These are phyloP conservation scores for Marasmius oreades DNA, from an alignment of 1,284 basidiomycete species.

Conservation along the genomic window DNA sequence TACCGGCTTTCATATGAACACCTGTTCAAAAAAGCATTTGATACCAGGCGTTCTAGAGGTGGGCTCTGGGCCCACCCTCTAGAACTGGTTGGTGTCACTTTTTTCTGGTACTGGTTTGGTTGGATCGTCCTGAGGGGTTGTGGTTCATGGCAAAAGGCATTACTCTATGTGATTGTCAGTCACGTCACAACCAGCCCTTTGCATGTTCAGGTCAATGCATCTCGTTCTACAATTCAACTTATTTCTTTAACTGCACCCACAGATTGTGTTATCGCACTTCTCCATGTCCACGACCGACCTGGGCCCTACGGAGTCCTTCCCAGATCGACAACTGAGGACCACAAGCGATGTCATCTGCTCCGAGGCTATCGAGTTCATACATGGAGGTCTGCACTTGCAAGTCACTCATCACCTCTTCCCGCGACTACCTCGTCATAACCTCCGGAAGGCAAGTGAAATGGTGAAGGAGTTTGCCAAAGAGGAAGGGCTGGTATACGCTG, in stretches of 20 bases:
- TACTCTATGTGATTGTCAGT: conserved; percentile 75
- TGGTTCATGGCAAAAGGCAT: conserved; percentile 60
- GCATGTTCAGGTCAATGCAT: conserved; percentile 68
- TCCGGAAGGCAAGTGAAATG: conserved; percentile 75
- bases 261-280: conserved; percentile 99
- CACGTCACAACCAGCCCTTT: conserved; percentile 81
- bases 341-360: conserved; percentile 95
- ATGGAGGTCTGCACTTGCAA: conserved; percentile 93
- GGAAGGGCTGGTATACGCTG: conserved; percentile 82
- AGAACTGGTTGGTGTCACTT: conserved; percentile 64
- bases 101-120: conserved; percentile 83
- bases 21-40: conserved; percentile 62
- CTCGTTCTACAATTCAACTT: conserved; percentile 4
- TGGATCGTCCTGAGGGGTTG: conserved; percentile 58
- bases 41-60: conserved; percentile 54
- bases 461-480: conserved; percentile 87
- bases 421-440: conserved; percentile 90
- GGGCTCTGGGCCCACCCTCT: conserved; percentile 71
- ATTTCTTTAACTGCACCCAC: conserved; percentile 7
- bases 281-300: conserved; percentile 93
- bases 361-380: conserved; percentile 74
- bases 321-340: conserved; percentile 90
- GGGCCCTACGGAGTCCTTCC: conserved; percentile 89
- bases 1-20: conserved; percentile 86
- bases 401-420: conserved; percentile 88